A percentile compares a stretch with the other conserved stretches of the same genome.
phyloP scores from a whole-genome alignment of 805 yeast genomes.

The Yamadazyma endophytica region DNA sequence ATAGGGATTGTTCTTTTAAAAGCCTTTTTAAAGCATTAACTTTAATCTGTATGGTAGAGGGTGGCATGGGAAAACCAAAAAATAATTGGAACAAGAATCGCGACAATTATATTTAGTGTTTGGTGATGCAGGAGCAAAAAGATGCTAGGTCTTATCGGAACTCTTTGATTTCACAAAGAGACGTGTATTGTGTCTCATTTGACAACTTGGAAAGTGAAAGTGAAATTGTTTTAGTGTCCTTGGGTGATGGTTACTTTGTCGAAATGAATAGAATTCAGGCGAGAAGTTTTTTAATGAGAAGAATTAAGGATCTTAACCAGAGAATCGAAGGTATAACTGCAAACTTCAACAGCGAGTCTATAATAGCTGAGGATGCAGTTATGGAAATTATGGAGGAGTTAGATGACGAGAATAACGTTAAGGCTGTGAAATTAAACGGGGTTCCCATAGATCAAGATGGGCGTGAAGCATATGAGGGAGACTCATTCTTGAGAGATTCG shows the following conservation, averaged over 20 bases:
- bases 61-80: too few relatives aligned
- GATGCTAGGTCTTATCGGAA: too few relatives aligned
- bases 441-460: too few relatives aligned
- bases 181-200: conserved; percentile 1
- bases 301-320: conserved; percentile 34
- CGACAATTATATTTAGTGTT: too few relatives aligned
- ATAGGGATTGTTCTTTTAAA: conserved; percentile 60
- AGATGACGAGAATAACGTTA: conserved; percentile 57
- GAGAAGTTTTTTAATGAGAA: conserved; percentile 20
- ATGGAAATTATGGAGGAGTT: conserved; percentile 78
- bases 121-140: too few relatives aligned
- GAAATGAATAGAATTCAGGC: conserved; percentile 28
- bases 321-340: conserved; percentile 27
- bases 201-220: background rate
- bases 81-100: too few relatives aligned
- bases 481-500: too few relatives aligned
- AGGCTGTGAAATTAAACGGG: too few relatives aligned
- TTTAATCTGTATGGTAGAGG: conserved; percentile 68
- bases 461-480: too few relatives aligned
- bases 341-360: conserved; percentile 4
- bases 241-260: conserved; percentile 41
- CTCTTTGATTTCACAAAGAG: conserved; percentile 4
- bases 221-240: conserved; percentile 19
- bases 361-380: conserved; percentile 15
- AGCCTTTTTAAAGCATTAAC: conserved; percentile 65